Evolutionary conservation across 805 yeast species (phyloP).

Genomic region (Candida silvatica): DNA sequence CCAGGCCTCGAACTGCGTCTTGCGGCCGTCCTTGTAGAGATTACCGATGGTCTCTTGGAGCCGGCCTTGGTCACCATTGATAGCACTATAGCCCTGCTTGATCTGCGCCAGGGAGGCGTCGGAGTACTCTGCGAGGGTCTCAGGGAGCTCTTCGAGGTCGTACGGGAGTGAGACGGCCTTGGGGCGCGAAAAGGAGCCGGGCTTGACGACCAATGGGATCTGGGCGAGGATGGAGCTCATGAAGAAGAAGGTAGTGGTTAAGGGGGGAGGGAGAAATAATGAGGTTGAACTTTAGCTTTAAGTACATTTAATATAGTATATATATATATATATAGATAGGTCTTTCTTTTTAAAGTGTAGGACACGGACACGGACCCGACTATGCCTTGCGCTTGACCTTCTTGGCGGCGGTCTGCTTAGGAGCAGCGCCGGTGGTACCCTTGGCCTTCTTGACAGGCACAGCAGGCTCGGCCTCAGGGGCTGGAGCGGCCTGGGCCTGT

Average conservation of each 20-base stretch:
- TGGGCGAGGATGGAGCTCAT: conserved; percentile 14
- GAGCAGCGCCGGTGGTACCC: conserved; percentile 13
- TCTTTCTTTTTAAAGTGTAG: background rate
- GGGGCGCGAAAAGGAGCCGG: conserved; percentile 17
- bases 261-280: background rate
- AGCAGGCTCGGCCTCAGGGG: conserved; percentile 1
- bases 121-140: conserved; percentile 2
- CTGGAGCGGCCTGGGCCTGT: conserved; percentile 1
- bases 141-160: conserved; percentile 12
- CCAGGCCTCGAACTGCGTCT: conserved; percentile 12
- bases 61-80: conserved; percentile 4
- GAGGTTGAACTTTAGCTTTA: background rate
- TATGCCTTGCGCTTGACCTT: no score
- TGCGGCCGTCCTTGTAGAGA: background rate
- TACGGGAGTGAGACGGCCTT: conserved; percentile 19
- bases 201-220: conserved; percentile 19
- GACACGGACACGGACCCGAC: no score
- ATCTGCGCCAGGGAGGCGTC: conserved; percentile 3
- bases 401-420: conserved; percentile 14
- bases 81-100: conserved; percentile 4
- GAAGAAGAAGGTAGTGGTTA: background rate
- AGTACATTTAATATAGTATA: background rate
- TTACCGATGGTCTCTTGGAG: conserved; percentile 3
- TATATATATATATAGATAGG: background rate
- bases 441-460: no score